Percentiles rank a stretch among this genome's conserved stretches.
These are phyloP conservation scores for Vanderwaltozyma yarrowii DNA, from an alignment of 805 yeast genomes.

Conservation along the genomic window DNA sequence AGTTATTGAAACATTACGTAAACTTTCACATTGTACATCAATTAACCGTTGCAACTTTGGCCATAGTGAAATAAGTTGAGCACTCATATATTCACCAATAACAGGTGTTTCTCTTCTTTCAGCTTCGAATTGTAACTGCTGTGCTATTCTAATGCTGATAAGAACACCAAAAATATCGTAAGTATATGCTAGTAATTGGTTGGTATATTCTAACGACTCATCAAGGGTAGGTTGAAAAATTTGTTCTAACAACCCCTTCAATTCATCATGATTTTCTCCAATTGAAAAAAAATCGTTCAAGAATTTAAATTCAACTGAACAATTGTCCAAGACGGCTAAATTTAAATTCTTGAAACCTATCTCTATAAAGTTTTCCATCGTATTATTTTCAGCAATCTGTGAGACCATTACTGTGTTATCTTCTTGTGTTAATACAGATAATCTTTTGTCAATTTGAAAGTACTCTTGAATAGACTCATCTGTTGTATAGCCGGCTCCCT, in stretches of 20 bases:
- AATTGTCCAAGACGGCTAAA: constrained; percentile 64
- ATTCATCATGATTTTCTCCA: constrained; percentile 32
- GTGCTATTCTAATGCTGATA: constrained; percentile 61
- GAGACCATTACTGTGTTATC: constrained; percentile 64
- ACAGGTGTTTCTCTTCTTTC: constrained; percentile 65
- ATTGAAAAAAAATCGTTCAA: constrained; percentile 58
- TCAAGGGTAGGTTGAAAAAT: constrained; percentile 46
- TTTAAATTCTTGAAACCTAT: constrained; percentile 63
- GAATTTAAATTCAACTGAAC: constrained; percentile 66
- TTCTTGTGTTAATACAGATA: constrained; percentile 43
- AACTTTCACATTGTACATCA: constrained; percentile 65
- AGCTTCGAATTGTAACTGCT: constrained; percentile 50
- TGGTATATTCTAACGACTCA: constrained; percentile 40
- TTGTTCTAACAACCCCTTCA: constrained; percentile 37
- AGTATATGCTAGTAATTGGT: constrained; percentile 29
- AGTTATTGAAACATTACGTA: constrained; percentile 40
- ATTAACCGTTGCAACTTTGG: constrained; percentile 71
- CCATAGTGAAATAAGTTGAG: constrained; percentile 66
- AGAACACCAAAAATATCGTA: constrained; percentile 74
- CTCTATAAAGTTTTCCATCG: constrained; percentile 59
- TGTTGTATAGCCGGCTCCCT: constrained; percentile 6
- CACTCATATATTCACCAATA: constrained; percentile 53
- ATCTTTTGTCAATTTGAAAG: constrained; percentile 46
- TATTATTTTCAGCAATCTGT: constrained; percentile 74
- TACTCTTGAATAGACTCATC: constrained; percentile 40